Evolutionary conservation across 2,329 filamentous ascomycete genomes (phyloP), one percentile per base, ranked within the genome.

Genomic region (Pseudophaeomoniella oleicola): DNA sequence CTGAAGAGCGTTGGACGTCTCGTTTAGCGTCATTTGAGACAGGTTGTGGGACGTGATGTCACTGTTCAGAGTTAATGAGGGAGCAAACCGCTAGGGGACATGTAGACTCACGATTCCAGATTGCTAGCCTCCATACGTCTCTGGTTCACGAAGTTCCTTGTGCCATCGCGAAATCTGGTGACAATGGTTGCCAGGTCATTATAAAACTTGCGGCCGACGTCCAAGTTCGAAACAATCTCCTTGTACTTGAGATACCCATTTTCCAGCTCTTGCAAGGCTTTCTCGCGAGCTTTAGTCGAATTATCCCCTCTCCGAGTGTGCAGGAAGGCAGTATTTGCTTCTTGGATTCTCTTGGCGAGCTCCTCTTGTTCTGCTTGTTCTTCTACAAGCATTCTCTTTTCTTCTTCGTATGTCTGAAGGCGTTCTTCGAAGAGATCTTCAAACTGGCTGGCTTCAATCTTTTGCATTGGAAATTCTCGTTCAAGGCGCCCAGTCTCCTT

Each of bases 161-260:
- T 78, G 22, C 83, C 81, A 46, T 94, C 88, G 13, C 86, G 70
- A 55, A 94, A 96, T 6, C 78, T 69, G 27, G 76, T 79, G 1
- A 94, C 82, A 43, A 96, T 86, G 57, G 81, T 83, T 33, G 81
- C 83, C 3, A 98, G 69, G 51, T 96, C 87, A 47, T 98, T 98
- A 63, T 96, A 98, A 54, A 98, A 98, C 55, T 90, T 94, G 37
- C 88, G 70, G 1, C 85, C 90, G 0, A 81, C 83, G 45, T 96
- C 88, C 2, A 94, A 69, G 52, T 96, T 94, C 45, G 75, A 83
- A 39, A 94, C 76, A 39, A 96, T 84, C 55, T 98, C 88, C 60
- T 94, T 94, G 64, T 96, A 96, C 59, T 88, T 92, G 57, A 86
- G 77, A 54, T 93, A 96, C 1, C 85, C 88, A 44, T 82, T 86